phyloP scores from a whole-genome alignment of 441 rosid genomes.

The Mallotus repandus region DNA sequence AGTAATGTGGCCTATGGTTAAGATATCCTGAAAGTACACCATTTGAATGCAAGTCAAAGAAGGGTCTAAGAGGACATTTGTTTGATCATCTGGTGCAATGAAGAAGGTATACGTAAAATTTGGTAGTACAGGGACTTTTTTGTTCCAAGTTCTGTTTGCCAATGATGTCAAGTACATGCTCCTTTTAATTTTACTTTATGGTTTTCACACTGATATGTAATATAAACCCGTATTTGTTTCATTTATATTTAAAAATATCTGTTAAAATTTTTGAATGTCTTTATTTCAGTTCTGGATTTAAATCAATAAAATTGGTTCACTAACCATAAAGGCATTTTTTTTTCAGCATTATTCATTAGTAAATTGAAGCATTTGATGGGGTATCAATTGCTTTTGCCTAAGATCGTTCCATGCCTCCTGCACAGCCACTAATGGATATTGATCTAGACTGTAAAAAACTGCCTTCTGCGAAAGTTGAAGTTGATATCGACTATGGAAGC shows the following conservation, averaged over 20 bases:
- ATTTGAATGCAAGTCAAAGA: not conserved
- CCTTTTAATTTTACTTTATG: not conserved
- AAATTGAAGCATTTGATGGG: constrained; percentile 14
- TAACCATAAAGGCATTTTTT: constrained; percentile 12
- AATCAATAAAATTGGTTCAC: constrained; percentile 12
- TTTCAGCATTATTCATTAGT: constrained; percentile 14
- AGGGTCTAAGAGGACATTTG: not conserved
- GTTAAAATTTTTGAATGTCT: not conserved
- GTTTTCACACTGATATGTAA: not conserved
- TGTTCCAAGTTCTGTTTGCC: not conserved
- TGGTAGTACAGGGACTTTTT: not conserved
- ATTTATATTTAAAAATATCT: not conserved
- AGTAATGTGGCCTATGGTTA: not conserved
- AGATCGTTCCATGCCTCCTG: constrained; percentile 32
- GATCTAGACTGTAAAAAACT: constrained; percentile 32
- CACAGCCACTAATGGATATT: constrained; percentile 39
- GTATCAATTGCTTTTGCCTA: constrained; percentile 1
- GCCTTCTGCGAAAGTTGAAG: constrained; percentile 24
- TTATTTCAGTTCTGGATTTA: constrained; percentile 6
- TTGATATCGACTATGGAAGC: constrained; percentile 34
- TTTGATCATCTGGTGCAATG: not conserved
- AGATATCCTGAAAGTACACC: not conserved
- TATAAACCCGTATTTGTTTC: not conserved
- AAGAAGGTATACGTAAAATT: not conserved
- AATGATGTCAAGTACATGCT: not conserved